Evolutionary conservation across 805 yeast species (phyloP).

Genomic region (Teunomyces kruisii): DNA sequence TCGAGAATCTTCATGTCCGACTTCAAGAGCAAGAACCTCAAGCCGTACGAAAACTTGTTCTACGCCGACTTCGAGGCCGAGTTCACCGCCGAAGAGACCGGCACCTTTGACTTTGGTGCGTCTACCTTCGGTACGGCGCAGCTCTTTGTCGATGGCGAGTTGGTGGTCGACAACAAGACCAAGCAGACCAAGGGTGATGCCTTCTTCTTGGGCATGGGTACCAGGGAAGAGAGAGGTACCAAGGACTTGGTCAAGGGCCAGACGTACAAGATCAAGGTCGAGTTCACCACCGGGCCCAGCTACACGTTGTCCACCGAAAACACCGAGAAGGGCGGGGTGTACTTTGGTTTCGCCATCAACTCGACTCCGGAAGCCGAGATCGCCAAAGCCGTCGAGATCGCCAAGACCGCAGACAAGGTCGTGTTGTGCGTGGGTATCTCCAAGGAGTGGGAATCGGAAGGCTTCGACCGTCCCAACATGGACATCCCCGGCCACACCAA

Average conservation of each 20-base stretch:
- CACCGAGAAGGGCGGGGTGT: conserved; percentile 23
- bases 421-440: conserved; percentile 52
- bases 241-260: conserved; percentile 43
- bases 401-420: conserved; percentile 53
- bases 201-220: conserved; percentile 54
- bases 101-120: conserved; percentile 52
- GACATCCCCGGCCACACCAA: conserved; percentile 50
- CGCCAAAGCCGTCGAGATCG: conserved; percentile 45
- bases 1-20: conserved; percentile 17
- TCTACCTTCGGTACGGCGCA: conserved; percentile 55
- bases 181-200: conserved; percentile 49
- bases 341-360: conserved; percentile 22
- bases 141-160: conserved; percentile 50
- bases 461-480: conserved; percentile 53
- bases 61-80: conserved; percentile 46
- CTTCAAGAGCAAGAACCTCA: conserved; percentile 17
- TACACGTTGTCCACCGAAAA: conserved; percentile 16
- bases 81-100: conserved; percentile 48
- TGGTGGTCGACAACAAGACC: conserved; percentile 57
- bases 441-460: conserved; percentile 60
- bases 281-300: conserved; percentile 53
- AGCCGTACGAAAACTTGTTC: conserved; percentile 23
- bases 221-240: conserved; percentile 47
- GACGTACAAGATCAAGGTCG: conserved; percentile 45
- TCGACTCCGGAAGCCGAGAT: conserved; percentile 22